Conservation (phyloP, 129 eudicot genomes). For the Saposhnikovia divaricata region DNA sequence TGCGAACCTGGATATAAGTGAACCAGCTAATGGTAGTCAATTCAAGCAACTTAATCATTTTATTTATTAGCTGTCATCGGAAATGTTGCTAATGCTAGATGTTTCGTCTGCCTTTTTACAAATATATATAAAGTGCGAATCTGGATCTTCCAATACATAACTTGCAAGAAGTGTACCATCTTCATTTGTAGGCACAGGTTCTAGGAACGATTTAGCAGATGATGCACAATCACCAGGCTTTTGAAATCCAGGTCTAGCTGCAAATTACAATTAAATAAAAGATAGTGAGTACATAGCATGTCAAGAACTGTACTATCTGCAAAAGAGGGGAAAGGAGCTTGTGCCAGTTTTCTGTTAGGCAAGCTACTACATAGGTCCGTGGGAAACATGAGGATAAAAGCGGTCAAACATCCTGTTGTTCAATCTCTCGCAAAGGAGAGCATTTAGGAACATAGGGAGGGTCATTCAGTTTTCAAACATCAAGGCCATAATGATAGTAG, state of each 20-base stretch:
- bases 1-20: background rate
- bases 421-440: background rate
- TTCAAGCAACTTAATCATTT: background rate
- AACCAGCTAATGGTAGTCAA: background rate
- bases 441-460: background rate
- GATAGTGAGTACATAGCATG: background rate
- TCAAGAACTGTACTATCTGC: background rate
- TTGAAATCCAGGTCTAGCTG: conserved; percentile 92
- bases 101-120: conserved; percentile 51
- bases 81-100: conserved; percentile 18
- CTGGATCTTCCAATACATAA: conserved; percentile 86
- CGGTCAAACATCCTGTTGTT: background rate
- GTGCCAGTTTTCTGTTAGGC: background rate
- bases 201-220: conserved; percentile 42
- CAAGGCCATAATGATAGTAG: background rate
- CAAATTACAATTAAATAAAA: conserved; percentile 30
- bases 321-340: background rate
- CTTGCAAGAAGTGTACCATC: conserved; percentile 66
- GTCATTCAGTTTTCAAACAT: background rate
- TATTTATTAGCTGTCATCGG: conserved; percentile 30
- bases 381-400: background rate
- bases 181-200: conserved; percentile 64
- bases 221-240: conserved; percentile 45
- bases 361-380: no score
- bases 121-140: conserved; percentile 84